Conservation (phyloP, 768 basidiomycete species). For the Xanthoconium purpureum region DNA sequence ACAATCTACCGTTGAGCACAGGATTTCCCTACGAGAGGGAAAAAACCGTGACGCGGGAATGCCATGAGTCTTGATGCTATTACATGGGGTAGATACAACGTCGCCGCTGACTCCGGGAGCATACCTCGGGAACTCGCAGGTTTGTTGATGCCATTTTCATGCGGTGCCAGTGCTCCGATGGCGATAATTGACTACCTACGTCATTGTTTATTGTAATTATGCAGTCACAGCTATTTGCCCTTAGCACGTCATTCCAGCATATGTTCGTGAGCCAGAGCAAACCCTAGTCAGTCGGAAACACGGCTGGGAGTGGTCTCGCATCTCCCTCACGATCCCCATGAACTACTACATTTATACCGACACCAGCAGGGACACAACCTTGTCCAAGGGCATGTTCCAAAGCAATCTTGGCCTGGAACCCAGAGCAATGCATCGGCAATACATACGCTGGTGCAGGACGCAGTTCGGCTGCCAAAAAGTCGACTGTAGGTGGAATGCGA, state of each 20-base stretch:
- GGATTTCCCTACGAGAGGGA: too few relatives aligned
- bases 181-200: conserved; percentile 2
- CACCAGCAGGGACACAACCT: conserved; percentile 74
- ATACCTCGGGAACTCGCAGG: too few relatives aligned
- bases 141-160: too few relatives aligned
- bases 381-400: conserved; percentile 68
- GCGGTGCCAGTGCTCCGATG: too few relatives aligned
- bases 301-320: conserved; percentile 21
- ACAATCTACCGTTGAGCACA: too few relatives aligned
- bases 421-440: conserved; percentile 84
- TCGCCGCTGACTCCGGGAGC: too few relatives aligned
- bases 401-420: conserved; percentile 72
- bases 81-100: too few relatives aligned
- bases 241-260: background rate
- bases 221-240: background rate
- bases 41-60: too few relatives aligned
- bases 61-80: too few relatives aligned
- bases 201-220: background rate
- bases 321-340: conserved; percentile 47
- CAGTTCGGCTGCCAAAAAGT: conserved; percentile 62
- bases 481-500: conserved; percentile 66
- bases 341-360: conserved; percentile 64
- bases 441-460: conserved; percentile 64
- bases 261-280: too few relatives aligned
- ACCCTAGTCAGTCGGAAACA: conserved; percentile 7